phyloP scores from a whole-genome alignment of 2,329 filamentous ascomycete genomes.

The Colletotrichum gigasporum region DNA sequence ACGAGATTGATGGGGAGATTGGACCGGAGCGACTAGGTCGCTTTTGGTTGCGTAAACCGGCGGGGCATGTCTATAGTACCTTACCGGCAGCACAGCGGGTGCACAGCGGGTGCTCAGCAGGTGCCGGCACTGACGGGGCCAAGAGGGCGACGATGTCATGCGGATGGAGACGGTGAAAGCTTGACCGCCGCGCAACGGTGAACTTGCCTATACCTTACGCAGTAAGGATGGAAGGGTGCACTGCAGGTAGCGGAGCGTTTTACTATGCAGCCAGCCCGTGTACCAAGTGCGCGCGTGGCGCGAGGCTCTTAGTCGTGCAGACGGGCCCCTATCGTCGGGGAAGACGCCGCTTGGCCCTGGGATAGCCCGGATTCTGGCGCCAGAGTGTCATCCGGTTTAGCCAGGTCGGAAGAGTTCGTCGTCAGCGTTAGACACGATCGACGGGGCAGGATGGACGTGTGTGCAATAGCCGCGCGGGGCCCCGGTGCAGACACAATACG shows the following conservation, averaged over 20 bases:
- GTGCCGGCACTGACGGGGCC: constrained; percentile 19
- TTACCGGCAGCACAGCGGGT: neutral
- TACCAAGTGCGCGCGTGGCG: too few relatives aligned
- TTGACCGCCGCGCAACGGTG: constrained; percentile 1
- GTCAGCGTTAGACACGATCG: constrained; percentile 4
- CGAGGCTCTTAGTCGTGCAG: neutral
- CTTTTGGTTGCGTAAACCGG: constrained; percentile 15
- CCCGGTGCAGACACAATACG: too few relatives aligned
- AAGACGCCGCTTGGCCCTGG: neutral
- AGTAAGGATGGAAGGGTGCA: too few relatives aligned
- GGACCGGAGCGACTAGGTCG: constrained; percentile 1
- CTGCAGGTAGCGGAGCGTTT: too few relatives aligned
- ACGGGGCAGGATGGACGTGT: neutral
- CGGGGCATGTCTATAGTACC: neutral
- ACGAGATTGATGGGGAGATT: neutral
- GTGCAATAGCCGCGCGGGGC: too few relatives aligned
- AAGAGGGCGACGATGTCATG: constrained; percentile 28
- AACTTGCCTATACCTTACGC: too few relatives aligned
- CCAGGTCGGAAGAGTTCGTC: neutral
- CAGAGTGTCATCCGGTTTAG: neutral
- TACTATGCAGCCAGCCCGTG: too few relatives aligned
- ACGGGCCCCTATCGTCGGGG: neutral
- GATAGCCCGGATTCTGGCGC: neutral
- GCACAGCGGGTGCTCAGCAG: constrained; percentile 1
- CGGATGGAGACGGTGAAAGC: constrained; percentile 20